Evolutionary conservation across 139 green algal species (phyloP).

Genomic region (Tetraselmis chui): DNA sequence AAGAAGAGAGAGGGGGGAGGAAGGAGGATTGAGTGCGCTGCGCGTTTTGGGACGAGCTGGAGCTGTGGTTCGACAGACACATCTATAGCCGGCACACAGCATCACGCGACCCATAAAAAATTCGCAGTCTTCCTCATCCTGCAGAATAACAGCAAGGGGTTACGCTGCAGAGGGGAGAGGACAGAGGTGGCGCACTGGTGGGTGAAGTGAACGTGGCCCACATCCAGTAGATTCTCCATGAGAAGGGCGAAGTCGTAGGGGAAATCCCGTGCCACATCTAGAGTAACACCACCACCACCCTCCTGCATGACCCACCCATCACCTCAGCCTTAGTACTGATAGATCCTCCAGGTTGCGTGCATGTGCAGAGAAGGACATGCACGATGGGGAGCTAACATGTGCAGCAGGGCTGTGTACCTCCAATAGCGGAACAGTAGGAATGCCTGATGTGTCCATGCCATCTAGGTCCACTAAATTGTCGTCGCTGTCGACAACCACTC

Average conservation of each 20-base stretch:
- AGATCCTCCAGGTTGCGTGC: no score
- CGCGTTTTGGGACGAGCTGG: no score
- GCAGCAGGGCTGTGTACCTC: background rate
- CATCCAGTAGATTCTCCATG: constrained; percentile 4
- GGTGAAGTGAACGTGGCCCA: constrained; percentile 4
- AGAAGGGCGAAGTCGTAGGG: constrained; percentile 1
- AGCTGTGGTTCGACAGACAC: no score
- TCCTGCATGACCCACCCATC: background rate
- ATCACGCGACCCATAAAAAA: no score
- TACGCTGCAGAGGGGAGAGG: no score
- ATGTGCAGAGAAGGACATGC: no score
- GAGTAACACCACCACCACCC: background rate
- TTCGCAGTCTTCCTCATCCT: background rate
- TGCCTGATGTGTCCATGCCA: background rate
- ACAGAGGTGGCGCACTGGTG: background rate
- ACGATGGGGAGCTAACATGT: no score
- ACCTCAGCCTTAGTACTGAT: no score
- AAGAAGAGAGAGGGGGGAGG: background rate
- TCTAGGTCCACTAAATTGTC: background rate
- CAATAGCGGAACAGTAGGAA: background rate
- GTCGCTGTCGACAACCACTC: background rate
- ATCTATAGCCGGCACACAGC: no score
- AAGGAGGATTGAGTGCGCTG: background rate
- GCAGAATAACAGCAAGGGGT: no score
- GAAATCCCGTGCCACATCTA: background rate